phyloP scores from a whole-genome alignment of 2,329 filamentous ascomycete species.

The Penicillium sp. region DNA sequence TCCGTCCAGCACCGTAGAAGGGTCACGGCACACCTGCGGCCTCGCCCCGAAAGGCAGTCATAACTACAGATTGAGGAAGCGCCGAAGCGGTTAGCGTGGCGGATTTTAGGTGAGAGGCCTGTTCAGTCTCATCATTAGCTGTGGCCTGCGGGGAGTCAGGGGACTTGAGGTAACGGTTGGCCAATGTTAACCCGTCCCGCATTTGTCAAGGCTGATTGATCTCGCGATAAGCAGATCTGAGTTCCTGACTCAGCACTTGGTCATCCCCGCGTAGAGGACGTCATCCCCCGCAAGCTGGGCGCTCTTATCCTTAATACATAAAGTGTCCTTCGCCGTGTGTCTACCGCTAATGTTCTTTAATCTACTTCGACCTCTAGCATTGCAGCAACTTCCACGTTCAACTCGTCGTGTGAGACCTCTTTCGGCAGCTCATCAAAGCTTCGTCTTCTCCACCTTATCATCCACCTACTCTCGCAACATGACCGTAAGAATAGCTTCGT shows the following conservation, averaged over 20 bases:
- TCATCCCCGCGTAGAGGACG: slow-evolving; percentile 8
- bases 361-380: slow-evolving; percentile 21
- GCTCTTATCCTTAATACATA: slow-evolving; percentile 4
- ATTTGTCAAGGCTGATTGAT: slow-evolving; percentile 31
- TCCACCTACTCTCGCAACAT: slow-evolving; percentile 28
- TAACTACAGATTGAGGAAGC: no score
- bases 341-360: slow-evolving; percentile 26
- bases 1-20: no score
- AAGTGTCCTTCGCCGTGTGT: slow-evolving; percentile 1
- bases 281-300: slow-evolving; percentile 16
- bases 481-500: slow-evolving; percentile 29
- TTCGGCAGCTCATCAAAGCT: slow-evolving; percentile 15
- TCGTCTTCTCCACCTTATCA: slow-evolving; percentile 20
- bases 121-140: no score
- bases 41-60: no score
- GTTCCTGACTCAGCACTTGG: slow-evolving; percentile 20
- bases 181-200: neutral
- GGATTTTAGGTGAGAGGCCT: no score
- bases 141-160: no score
- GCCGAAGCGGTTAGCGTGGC: no score
- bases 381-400: slow-evolving; percentile 20
- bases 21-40: no score
- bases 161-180: no score
- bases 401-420: slow-evolving; percentile 12
- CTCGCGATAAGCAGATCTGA: slow-evolving; percentile 20